phyloP scores from a whole-genome alignment of 495 filamentous ascomycete genomes.

The Aspergillus taichungensis region DNA sequence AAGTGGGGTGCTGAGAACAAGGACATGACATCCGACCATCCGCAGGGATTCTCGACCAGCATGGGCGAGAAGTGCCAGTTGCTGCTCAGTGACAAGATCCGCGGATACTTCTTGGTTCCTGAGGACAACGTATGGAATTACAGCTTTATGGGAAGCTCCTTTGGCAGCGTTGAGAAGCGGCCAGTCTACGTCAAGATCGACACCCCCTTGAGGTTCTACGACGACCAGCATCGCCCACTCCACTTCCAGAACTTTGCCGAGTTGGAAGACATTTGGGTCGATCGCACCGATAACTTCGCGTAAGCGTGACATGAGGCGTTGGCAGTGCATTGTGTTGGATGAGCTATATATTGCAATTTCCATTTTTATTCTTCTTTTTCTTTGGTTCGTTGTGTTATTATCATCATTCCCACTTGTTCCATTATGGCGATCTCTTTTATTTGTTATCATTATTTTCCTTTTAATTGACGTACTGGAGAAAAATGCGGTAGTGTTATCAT shows the following conservation, averaged over 20 bases:
- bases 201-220: slow-evolving; percentile 83
- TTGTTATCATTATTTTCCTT: slow-evolving; percentile 7
- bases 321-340: slow-evolving; percentile 5
- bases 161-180: slow-evolving; percentile 82
- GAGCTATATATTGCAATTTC: slow-evolving; percentile 7
- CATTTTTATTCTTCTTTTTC: slow-evolving; percentile 8
- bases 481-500: not conserved
- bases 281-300: slow-evolving; percentile 79
- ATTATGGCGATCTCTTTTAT: slow-evolving; percentile 8
- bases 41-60: slow-evolving; percentile 80
- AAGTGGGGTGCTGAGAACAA: slow-evolving; percentile 98
- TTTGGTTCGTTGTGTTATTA: slow-evolving; percentile 7
- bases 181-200: slow-evolving; percentile 86
- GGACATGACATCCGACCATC: slow-evolving; percentile 83
- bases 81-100: slow-evolving; percentile 81
- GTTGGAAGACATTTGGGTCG: slow-evolving; percentile 83
- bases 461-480: slow-evolving; percentile 13
- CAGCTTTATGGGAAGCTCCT: slow-evolving; percentile 90
- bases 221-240: slow-evolving; percentile 80
- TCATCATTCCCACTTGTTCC: slow-evolving; percentile 5
- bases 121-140: slow-evolving; percentile 95
- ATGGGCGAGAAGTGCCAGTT: slow-evolving; percentile 97
- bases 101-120: slow-evolving; percentile 91
- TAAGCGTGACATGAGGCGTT: slow-evolving; percentile 30
- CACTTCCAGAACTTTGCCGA: slow-evolving; percentile 95